A percentile compares a stretch with the other conserved stretches of the same genome.
Evolutionary conservation across 768 basidiomycete species (phyloP).

Genomic region (Cyclocybe cylindracea): DNA sequence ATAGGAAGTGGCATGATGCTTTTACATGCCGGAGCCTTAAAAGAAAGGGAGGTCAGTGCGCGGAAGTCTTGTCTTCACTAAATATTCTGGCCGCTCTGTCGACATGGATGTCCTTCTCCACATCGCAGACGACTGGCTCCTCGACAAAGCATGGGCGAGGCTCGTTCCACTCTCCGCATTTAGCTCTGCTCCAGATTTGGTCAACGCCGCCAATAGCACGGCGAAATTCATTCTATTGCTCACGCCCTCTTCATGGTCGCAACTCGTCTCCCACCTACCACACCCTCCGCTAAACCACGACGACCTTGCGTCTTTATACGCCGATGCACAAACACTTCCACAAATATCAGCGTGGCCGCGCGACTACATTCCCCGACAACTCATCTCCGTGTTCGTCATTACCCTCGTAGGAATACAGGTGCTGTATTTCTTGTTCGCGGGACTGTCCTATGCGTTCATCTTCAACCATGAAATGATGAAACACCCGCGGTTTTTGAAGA

Average conservation of each 20-base stretch:
- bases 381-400: conserved; percentile 67
- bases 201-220: conserved; percentile 35
- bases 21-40: conserved; percentile 24
- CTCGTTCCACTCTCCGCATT: conserved; percentile 67
- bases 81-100: conserved; percentile 1
- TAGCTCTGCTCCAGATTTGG: conserved; percentile 26
- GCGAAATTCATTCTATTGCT: conserved; percentile 32
- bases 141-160: conserved; percentile 81
- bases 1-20: conserved; percentile 41
- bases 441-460: conserved; percentile 77
- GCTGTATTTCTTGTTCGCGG: conserved; percentile 90
- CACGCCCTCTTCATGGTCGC: conserved; percentile 48
- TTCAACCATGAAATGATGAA: conserved; percentile 97
- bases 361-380: conserved; percentile 78
- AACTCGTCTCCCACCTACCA: conserved; percentile 55
- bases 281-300: conserved; percentile 51
- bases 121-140: conserved; percentile 65
- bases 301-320: conserved; percentile 30
- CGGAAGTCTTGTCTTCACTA: background rate
- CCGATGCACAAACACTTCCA: conserved; percentile 27
- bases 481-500: conserved; percentile 90
- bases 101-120: conserved; percentile 85
- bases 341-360: conserved; percentile 80
- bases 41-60: conserved; percentile 22
- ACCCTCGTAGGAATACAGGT: conserved; percentile 81